These are phyloP conservation scores for Euphrasia arctica DNA, from an alignment of 305 asterid genomes.

Conservation along the genomic window DNA sequence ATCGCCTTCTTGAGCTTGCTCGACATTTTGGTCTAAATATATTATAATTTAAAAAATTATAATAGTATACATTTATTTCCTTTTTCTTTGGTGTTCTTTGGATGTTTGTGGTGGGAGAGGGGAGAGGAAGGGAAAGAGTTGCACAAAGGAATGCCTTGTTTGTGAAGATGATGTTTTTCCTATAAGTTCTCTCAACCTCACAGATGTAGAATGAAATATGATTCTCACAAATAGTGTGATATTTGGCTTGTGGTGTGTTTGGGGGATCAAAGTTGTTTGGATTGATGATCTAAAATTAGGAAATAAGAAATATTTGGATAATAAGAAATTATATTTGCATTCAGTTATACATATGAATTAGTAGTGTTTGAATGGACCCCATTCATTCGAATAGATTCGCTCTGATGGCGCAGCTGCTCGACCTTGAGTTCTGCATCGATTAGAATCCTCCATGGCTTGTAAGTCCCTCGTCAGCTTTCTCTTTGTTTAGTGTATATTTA, in stretches of 20 bases:
- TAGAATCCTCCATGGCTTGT: conserved; percentile 96
- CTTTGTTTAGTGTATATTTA: conserved; percentile 11
- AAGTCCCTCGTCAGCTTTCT: conserved; percentile 17
- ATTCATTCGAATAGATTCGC: not conserved
- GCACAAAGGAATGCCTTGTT: conserved; percentile 6
- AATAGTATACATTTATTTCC: not conserved
- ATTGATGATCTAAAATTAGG: not conserved
- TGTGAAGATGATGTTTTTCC: conserved; percentile 20
- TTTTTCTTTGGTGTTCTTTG: conserved; percentile 5
- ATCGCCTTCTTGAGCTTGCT: conserved; percentile 91
- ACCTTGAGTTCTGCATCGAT: conserved; percentile 97
- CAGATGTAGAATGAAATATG: conserved; percentile 17
- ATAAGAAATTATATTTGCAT: not conserved
- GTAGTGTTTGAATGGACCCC: not conserved
- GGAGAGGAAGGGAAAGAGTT: conserved; percentile 15
- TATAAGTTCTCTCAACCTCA: conserved; percentile 32
- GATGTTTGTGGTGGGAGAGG: conserved; percentile 11
- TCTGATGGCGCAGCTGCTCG: conserved; percentile 96
- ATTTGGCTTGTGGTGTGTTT: too few relatives aligned
- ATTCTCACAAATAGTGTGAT: conserved; percentile 5
- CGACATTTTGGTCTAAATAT: conserved; percentile 43
- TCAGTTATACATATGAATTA: not conserved
- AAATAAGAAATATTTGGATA: not conserved
- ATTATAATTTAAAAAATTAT: conserved; percentile 8
- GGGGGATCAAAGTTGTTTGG: too few relatives aligned